A percentile compares a stretch with the other conserved stretches of the same genome.
These are phyloP conservation scores for Hymenoscyphus fraxineus DNA, from an alignment of 2,329 filamentous ascomycete species.

Conservation along the genomic window DNA sequence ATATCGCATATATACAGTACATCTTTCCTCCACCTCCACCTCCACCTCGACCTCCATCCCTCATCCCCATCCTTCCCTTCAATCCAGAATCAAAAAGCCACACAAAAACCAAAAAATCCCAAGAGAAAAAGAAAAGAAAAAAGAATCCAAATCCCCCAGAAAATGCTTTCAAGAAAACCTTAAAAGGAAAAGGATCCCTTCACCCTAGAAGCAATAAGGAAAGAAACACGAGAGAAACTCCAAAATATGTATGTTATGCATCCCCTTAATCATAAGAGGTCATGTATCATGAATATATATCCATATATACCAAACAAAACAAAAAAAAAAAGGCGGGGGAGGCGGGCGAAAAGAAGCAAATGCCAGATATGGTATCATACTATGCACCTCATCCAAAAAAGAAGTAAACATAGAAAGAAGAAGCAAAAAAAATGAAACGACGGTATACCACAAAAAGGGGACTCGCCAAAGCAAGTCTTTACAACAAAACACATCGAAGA, in stretches of 20 bases:
- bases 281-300: conserved; percentile 2
- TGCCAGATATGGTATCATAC: conserved; percentile 10
- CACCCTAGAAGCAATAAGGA: too few species aligned
- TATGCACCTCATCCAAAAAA: neutral
- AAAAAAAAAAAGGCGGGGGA: neutral
- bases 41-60: too few species aligned
- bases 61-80: too few species aligned
- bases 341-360: neutral
- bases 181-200: neutral
- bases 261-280: conserved; percentile 2
- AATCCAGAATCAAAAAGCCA: too few species aligned
- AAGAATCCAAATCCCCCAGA: too few species aligned
- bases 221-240: neutral
- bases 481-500: neutral
- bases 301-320: too few species aligned
- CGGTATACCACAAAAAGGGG: neutral
- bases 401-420: neutral
- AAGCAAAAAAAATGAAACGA: neutral
- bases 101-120: too few species aligned
- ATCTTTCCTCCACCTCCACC: too few species aligned
- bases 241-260: neutral
- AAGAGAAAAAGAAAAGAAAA: neutral
- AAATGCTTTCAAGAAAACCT: too few species aligned
- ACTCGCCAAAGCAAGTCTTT: neutral
- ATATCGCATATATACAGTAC: too few species aligned